Conservation (phyloP, 495 filamentous ascomycete genomes). For the Daldinia grandis region DNA sequence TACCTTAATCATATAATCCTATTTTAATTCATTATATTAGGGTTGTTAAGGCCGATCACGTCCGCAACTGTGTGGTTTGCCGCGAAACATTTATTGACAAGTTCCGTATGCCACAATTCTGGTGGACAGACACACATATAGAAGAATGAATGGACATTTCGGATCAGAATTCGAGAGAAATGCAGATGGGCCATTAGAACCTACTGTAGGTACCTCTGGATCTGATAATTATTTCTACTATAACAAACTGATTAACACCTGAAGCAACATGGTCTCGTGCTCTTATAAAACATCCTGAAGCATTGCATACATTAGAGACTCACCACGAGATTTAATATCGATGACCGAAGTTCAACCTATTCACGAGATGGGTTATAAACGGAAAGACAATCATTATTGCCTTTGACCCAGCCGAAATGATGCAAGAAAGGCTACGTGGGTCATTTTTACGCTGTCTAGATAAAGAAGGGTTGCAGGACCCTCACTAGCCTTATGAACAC, state of each 20-base stretch:
- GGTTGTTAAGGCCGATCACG: neutral
- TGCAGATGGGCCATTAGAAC: neutral
- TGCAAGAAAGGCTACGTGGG: neutral
- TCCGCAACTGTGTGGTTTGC: neutral
- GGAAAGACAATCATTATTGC: neutral
- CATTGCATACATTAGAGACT: neutral
- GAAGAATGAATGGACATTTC: neutral
- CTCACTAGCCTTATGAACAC: neutral
- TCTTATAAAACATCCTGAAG: neutral
- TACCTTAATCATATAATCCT: neutral
- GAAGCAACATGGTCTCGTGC: neutral
- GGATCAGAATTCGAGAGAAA: neutral
- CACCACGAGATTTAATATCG: neutral
- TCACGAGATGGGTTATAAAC: neutral
- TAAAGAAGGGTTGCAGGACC: neutral
- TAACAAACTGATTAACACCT: neutral
- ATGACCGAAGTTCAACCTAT: neutral
- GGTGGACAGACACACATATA: neutral
- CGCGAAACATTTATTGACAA: neutral
- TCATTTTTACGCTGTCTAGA: neutral
- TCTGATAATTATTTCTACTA: neutral
- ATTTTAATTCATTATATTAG: neutral
- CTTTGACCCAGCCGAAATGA: neutral
- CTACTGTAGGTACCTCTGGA: neutral
- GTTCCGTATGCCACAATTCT: neutral